Evolutionary conservation across 345 rosid genomes (phyloP), one percentile per base, ranked within the genome.

Genomic region (Aquilaria sinensis): DNA sequence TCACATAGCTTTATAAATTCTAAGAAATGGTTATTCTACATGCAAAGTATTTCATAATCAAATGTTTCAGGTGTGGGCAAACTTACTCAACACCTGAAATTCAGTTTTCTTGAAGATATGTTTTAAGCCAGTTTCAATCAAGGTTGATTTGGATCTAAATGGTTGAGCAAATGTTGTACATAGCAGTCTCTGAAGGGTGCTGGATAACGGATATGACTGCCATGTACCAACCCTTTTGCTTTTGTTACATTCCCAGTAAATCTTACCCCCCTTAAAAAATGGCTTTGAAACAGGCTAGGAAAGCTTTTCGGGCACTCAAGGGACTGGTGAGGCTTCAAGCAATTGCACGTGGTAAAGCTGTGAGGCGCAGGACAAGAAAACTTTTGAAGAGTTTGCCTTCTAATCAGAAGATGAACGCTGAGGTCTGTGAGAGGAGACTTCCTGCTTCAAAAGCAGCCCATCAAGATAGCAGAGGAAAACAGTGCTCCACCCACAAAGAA

Each of bases 281-380:
- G 60, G 61, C 62, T 52, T 31, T 70, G 34, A 58, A 56, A 70
- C 73, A 93, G 98, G 98, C 97, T 0, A 90, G 89, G 80, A 93
- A 88, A 80, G 98, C 98, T 2, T 75, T 93, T 59, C 69, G 90
- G 12, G 98, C 97, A 31, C 62, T 93, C 29, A 88, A 85, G 70
- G 98, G 94, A 65, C 56, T 90, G 10, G 96, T 90, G 73, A 86
- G 73, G 82, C 90, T 93, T 50, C 98, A 93, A 83, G 96, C 97
- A 15, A 77, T 90, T 55, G 86, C 76, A 34, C 90, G 97, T 12
- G 98, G 97, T 10, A 66, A 70, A 74, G 86, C 82, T 41, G 90
- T 79, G 60, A 83, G 98, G 59, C 77, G 85, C 54, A 72, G 72
- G 57, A 31, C 67, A 33, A 53, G 57, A 46, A 46, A n/a, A 62